Percentiles rank a stretch among this genome's conserved stretches.
phyloP scores from a whole-genome alignment of 2,329 filamentous ascomycete species.

The Pyricularia sp. region DNA sequence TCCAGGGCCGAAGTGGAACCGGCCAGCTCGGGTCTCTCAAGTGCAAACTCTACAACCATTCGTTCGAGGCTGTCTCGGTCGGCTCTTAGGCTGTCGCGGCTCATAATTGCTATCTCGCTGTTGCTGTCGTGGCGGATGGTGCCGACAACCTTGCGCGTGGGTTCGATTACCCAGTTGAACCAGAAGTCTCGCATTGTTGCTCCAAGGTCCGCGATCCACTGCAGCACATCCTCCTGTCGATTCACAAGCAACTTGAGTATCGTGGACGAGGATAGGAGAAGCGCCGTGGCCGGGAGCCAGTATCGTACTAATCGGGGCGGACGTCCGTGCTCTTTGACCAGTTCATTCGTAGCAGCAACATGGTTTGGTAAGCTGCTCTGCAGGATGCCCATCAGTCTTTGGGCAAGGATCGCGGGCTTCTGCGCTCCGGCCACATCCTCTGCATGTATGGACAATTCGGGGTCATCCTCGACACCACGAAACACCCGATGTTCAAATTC shows the following conservation, averaged over 20 bases:
- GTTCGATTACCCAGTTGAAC: conserved; percentile 92
- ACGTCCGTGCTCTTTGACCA: conserved; percentile 59
- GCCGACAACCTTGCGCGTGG: conserved; percentile 69
- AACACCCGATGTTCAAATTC: conserved; percentile 61
- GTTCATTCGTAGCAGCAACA: conserved; percentile 39
- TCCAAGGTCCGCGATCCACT: conserved; percentile 74
- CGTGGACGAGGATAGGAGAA: conserved; percentile 77
- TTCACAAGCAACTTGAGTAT: conserved; percentile 71
- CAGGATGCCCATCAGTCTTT: conserved; percentile 61
- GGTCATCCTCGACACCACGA: conserved; percentile 50
- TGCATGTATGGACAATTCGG: conserved; percentile 43
- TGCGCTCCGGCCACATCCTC: conserved; percentile 33
- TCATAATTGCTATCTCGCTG: conserved; percentile 95
- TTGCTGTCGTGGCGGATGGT: conserved; percentile 90
- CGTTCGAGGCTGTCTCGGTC: conserved; percentile 88
- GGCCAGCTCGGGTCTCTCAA: conserved; percentile 63
- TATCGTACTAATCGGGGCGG: conserved; percentile 72
- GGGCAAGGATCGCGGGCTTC: conserved; percentile 52
- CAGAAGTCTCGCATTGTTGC: conserved; percentile 80
- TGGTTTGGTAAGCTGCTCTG: conserved; percentile 60
- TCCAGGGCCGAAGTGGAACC: conserved; percentile 39
- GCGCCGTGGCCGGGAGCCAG: conserved; percentile 68
- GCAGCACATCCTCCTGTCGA: conserved; percentile 64
- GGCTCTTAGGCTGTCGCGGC: conserved; percentile 79
- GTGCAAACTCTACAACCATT: conserved; percentile 95